Percentiles rank a stretch among this genome's conserved stretches.
Evolutionary conservation across 257 asterid species (phyloP).

Genomic region (Voacanga thouarsii): DNA sequence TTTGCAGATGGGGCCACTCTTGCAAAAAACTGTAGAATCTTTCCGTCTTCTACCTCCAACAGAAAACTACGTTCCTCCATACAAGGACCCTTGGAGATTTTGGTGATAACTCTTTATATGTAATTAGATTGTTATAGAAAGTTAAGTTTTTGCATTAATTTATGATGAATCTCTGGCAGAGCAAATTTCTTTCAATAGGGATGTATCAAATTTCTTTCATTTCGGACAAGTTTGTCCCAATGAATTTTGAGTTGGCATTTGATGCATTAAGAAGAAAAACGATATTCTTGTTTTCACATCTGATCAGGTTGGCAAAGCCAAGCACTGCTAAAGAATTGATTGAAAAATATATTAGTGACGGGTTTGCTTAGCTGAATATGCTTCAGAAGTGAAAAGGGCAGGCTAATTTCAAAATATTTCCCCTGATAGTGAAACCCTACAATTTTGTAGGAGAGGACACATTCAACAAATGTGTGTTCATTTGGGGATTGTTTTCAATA

Average conservation of each 20-base stretch:
- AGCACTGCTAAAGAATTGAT: background rate
- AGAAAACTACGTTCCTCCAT: conserved; percentile 89
- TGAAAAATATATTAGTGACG: too few relatives aligned
- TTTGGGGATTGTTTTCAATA: too few relatives aligned
- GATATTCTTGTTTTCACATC: too few relatives aligned
- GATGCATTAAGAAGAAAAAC: background rate
- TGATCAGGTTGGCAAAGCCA: background rate
- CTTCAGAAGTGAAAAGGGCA: too few relatives aligned
- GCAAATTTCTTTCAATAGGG: background rate
- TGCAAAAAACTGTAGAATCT: conserved; percentile 70
- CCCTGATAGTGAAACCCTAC: too few relatives aligned
- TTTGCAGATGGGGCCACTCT: conserved; percentile 78
- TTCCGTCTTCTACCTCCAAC: conserved; percentile 85
- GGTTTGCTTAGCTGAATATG: too few relatives aligned
- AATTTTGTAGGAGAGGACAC: too few relatives aligned
- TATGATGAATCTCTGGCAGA: background rate
- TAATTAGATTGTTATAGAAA: background rate
- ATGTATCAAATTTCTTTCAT: background rate
- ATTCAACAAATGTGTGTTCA: too few relatives aligned
- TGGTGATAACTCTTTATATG: conserved; percentile 43
- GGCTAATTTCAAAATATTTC: too few relatives aligned
- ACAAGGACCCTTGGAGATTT: conserved; percentile 96
- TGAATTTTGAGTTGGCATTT: background rate
- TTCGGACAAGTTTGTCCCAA: too few relatives aligned
- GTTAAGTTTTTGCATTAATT: background rate